phyloP scores from a whole-genome alignment of 192 early-diverging fungal genomes.

The Backusella westeae region DNA sequence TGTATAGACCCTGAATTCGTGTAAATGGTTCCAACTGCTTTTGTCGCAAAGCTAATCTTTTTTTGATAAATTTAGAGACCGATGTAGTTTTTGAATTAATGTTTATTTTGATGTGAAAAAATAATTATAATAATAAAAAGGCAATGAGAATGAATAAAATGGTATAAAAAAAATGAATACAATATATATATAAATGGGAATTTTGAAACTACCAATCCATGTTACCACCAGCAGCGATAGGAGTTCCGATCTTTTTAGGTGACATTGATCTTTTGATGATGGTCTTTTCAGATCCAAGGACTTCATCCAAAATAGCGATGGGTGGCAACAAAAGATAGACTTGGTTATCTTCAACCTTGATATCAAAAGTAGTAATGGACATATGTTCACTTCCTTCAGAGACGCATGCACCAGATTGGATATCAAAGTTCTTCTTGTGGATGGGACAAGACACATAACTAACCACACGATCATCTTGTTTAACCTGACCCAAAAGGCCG shows the following conservation, averaged over 20 bases:
- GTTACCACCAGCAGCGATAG: background rate
- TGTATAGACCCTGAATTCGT: background rate
- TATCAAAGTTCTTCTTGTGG: constrained; percentile 61
- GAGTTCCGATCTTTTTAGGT: background rate
- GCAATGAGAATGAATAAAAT: background rate
- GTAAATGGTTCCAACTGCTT: background rate
- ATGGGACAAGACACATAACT: constrained; percentile 67
- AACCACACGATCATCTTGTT: constrained; percentile 19
- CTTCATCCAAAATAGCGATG: constrained; percentile 40
- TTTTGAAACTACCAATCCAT: background rate
- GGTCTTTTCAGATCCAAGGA: constrained; percentile 50
- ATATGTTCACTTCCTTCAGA: constrained; percentile 38
- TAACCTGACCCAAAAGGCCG: constrained; percentile 51
- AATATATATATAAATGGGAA: background rate
- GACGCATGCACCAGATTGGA: constrained; percentile 52
- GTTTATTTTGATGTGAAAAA: background rate
- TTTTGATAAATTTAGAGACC: background rate
- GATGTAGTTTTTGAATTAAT: background rate
- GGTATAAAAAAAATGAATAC: background rate
- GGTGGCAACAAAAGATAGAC: constrained; percentile 50
- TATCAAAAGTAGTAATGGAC: constrained; percentile 53
- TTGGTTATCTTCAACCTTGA: constrained; percentile 48
- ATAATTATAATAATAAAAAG: background rate
- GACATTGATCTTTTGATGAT: constrained; percentile 38
- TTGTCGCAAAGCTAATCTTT: background rate